Evolutionary conservation across 2,329 filamentous ascomycete genomes (phyloP).

Genomic region (Daldinia sp.): DNA sequence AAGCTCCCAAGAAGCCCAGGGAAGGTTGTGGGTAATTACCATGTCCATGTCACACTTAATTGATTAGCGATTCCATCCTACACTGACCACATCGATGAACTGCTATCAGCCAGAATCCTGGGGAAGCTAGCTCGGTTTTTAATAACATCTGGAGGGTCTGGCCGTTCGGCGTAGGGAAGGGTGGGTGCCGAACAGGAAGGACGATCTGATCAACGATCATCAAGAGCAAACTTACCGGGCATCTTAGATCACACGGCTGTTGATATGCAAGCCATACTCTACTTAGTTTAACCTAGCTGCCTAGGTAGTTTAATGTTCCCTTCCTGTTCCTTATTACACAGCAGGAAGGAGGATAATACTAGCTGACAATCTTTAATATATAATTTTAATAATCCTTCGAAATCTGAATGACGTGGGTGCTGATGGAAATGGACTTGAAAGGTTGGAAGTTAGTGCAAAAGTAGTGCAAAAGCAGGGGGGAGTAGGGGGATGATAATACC

Average conservation of each 20-base stretch:
- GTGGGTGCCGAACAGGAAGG: slow-evolving; percentile 19
- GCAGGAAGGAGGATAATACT: slow-evolving; percentile 7
- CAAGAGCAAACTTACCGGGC: slow-evolving; percentile 9
- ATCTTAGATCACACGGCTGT: slow-evolving; percentile 25
- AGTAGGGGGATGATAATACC: no score
- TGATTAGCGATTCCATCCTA: neutral
- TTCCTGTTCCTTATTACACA: neutral
- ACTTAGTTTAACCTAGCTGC: neutral
- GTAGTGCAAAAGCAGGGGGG: slow-evolving; percentile 1
- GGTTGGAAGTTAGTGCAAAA: neutral
- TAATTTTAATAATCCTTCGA: slow-evolving; percentile 28
- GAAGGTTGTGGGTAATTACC: neutral
- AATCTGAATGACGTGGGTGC: slow-evolving; percentile 31
- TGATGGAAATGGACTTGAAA: slow-evolving; percentile 21
- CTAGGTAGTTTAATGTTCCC: no score
- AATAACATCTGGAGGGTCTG: neutral
- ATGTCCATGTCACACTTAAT: slow-evolving; percentile 10
- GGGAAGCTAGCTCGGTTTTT: neutral
- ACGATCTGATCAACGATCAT: slow-evolving; percentile 34
- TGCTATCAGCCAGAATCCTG: slow-evolving; percentile 14
- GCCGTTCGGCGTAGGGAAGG: slow-evolving; percentile 4
- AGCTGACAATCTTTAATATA: no score
- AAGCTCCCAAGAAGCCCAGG: neutral
- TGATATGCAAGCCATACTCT: slow-evolving; percentile 16
- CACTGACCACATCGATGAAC: neutral